Evolutionary conservation across 371 early-diverging fungal species (phyloP).

Genomic region (Lichtheimia corymbifera): DNA sequence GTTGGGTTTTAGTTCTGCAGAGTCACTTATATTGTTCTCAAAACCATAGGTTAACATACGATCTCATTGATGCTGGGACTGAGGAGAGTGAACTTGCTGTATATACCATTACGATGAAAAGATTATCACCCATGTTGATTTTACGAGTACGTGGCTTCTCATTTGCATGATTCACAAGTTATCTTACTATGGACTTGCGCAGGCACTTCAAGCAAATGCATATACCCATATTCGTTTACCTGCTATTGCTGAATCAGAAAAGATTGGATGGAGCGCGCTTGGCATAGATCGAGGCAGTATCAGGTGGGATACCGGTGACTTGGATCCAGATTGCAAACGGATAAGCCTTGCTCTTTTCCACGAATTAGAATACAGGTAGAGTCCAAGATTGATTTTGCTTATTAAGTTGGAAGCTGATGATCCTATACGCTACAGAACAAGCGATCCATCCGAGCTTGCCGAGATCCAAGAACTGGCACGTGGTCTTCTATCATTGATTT

Average conservation of each 20-base stretch:
- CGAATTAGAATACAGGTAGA: constrained; percentile 3
- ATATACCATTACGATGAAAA: background rate
- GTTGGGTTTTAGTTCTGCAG: too few species aligned
- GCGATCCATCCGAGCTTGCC: background rate
- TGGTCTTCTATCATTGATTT: background rate
- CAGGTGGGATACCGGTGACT: background rate
- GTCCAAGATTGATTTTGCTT: too few species aligned
- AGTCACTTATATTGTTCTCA: background rate
- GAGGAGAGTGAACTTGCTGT: constrained; percentile 9
- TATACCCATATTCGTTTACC: background rate
- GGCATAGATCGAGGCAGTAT: background rate
- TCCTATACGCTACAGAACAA: background rate
- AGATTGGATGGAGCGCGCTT: background rate
- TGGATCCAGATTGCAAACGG: background rate
- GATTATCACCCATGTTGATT: constrained; percentile 8
- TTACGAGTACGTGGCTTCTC: background rate
- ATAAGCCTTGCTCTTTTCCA: background rate
- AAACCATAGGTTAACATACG: constrained; percentile 5
- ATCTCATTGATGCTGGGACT: constrained; percentile 4
- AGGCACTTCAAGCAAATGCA: background rate
- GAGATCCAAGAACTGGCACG: constrained; percentile 7
- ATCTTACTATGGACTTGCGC: background rate
- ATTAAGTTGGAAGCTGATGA: background rate
- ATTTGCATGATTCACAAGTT: background rate
- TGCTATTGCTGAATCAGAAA: background rate